Evolutionary conservation across 2,329 filamentous ascomycete species (phyloP).

Genomic region (Pseudogymnoascus sp.): DNA sequence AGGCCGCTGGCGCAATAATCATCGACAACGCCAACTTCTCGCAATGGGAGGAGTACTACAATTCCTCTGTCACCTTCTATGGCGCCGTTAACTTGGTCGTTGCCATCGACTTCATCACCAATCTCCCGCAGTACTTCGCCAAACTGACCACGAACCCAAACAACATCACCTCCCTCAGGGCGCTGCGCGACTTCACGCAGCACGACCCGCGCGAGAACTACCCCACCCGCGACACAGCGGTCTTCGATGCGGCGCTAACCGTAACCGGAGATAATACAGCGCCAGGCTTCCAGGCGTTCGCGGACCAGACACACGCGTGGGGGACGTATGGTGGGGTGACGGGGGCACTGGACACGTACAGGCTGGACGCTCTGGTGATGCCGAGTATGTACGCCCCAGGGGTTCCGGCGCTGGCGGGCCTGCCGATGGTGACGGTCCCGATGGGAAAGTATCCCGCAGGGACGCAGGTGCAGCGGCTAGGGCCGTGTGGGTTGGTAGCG

Average conservation of each 20-base stretch:
- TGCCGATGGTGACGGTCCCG: constrained; percentile 58
- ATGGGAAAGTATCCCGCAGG: constrained; percentile 50
- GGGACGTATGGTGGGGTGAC: constrained; percentile 46
- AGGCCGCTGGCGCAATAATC: constrained; percentile 52
- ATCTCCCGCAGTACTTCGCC: constrained; percentile 51
- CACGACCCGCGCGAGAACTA: constrained; percentile 49
- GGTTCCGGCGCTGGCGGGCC: constrained; percentile 50
- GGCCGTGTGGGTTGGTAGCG: constrained; percentile 14
- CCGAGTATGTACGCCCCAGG: constrained; percentile 45
- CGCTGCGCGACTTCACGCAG: constrained; percentile 52
- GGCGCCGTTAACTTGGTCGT: constrained; percentile 40
- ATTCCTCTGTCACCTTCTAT: constrained; percentile 25
- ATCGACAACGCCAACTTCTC: constrained; percentile 56
- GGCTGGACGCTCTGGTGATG: constrained; percentile 56
- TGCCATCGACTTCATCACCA: constrained; percentile 52
- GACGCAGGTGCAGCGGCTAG: constrained; percentile 28
- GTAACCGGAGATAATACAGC: constrained; percentile 51
- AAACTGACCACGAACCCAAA: constrained; percentile 53
- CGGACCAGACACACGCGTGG: not conserved
- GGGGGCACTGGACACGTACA: constrained; percentile 50
- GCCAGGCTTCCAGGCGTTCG: constrained; percentile 39
- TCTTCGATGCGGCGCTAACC: constrained; percentile 50
- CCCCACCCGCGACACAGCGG: constrained; percentile 51
- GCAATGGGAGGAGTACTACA: constrained; percentile 41
- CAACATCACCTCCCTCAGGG: constrained; percentile 44